Conservation (phyloP, 768 basidiomycete genomes). For the Lactifluus volemus region DNA sequence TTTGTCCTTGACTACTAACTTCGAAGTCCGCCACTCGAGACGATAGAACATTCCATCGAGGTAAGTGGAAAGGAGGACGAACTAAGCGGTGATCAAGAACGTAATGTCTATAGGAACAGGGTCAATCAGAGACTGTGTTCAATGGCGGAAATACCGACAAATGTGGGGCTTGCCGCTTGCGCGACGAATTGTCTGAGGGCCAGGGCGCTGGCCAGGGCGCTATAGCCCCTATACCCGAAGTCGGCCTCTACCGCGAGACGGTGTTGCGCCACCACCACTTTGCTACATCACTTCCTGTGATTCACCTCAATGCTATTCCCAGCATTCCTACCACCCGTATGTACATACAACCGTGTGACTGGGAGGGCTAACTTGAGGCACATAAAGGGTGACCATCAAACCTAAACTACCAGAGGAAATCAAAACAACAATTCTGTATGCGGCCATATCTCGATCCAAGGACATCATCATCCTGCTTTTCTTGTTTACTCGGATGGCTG, state of each 20-base stretch:
- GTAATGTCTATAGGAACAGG: not conserved
- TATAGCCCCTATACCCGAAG: not conserved
- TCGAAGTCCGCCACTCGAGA: not conserved
- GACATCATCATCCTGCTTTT: not conserved
- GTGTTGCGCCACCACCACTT: not conserved
- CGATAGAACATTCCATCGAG: not conserved
- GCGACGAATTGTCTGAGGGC: not conserved
- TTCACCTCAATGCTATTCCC: not conserved
- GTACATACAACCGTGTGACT: not conserved
- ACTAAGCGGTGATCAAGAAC: not conserved
- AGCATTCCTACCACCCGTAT: not conserved
- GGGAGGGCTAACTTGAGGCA: not conserved
- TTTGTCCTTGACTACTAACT: not conserved
- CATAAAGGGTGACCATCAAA: not conserved
- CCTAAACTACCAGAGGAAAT: not conserved
- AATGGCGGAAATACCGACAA: not conserved
- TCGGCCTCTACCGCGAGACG: not conserved
- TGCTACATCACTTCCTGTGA: not conserved
- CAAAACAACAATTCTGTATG: not conserved
- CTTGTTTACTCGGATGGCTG: not conserved
- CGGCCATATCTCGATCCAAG: not conserved
- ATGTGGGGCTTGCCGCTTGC: not conserved
- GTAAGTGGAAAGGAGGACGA: not conserved
- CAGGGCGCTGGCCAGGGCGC: not conserved
- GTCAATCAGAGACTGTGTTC: not conserved